Base-by-base conservation (phyloP, 129 eudicot genomes). In the Tanacetum coccineum region DNA sequence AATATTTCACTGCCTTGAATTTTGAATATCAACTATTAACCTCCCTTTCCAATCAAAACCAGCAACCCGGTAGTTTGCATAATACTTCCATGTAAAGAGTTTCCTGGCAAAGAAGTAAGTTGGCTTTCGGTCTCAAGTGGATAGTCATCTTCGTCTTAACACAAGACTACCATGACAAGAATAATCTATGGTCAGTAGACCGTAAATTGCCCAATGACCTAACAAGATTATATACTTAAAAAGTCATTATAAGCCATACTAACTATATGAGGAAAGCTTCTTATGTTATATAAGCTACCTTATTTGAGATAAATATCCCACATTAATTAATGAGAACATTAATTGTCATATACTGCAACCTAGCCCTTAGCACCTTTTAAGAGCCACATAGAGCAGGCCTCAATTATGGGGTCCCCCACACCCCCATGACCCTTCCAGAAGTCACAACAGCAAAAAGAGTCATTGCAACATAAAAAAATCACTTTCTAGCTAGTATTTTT, bases 341-440 rank as follows among this genome's bases (percentile, higher is more conserved):
- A 26, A 66, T 4, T 56, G n/a, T 8, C 59, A 13, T 53, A 63
- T 28, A 12, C 22, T 20, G 20, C 4, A 26, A 64, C 12, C 13
- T 21, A 40, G 8, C 28, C 11, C 18, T 64, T 46, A 63, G 62
- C 44, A 72, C 65, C 78, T 19, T 30, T 14, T 22, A 58, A 57
- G 13, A 49, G 78, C 53, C 44, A 40, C 20, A 42, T n/a, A 64
- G 28, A 73, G 4, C 48, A 30, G 45, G 26, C 61, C 40, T 57
- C 42, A 18, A 13, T 36, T 36, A 6, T 46, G 67, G 14, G 49
- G 73, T 66, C 73, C 73, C 73, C 57, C 65, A 28, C 52, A 57
- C 17, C 72, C 54, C 61, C 61, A 75, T 13, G 63, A 19, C n/a
- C 51, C 46, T 75, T 67, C 74, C 63, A 49, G 67, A 60, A 67